These are phyloP conservation scores for Arachnomyces sp. DNA, from an alignment of 2,329 filamentous ascomycete genomes.

Conservation along the genomic window DNA sequence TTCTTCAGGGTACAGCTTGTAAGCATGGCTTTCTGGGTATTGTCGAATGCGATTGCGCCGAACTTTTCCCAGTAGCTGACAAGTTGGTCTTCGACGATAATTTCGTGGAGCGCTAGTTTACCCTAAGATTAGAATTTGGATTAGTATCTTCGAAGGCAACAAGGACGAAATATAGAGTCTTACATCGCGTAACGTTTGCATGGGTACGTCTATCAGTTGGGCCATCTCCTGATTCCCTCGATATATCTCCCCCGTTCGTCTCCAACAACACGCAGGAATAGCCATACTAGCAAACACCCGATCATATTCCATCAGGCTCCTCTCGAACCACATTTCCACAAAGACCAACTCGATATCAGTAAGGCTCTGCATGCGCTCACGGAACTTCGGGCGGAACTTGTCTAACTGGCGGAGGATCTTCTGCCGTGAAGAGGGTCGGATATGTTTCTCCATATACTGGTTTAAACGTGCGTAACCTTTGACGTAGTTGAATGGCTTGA, in stretches of 20 bases:
- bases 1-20: constrained; percentile 89
- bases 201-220: constrained; percentile 84
- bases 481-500: constrained; percentile 97
- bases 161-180: constrained; percentile 40
- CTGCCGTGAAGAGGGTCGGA: constrained; percentile 72
- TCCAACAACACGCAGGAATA: constrained; percentile 94
- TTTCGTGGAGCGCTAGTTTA: constrained; percentile 89
- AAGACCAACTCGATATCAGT: constrained; percentile 91
- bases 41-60: constrained; percentile 92
- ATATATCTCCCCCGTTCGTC: constrained; percentile 93
- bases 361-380: constrained; percentile 84
- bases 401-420: constrained; percentile 89
- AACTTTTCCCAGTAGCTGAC: constrained; percentile 99
- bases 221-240: constrained; percentile 98
- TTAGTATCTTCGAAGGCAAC: constrained; percentile 4
- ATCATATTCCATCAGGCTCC: constrained; percentile 93
- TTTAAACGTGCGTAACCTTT: constrained; percentile 87
- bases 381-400: constrained; percentile 88
- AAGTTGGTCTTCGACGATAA: constrained; percentile 86
- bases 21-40: constrained; percentile 84
- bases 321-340: constrained; percentile 99
- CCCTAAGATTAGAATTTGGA: constrained; percentile 49
- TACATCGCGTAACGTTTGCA: constrained; percentile 84
- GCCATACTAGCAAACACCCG: constrained; percentile 98
- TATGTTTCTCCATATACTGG: constrained; percentile 83